These are phyloP conservation scores for Trichoderma guizhouense DNA, from an alignment of 2,329 filamentous ascomycete genomes.

Conservation along the genomic window DNA sequence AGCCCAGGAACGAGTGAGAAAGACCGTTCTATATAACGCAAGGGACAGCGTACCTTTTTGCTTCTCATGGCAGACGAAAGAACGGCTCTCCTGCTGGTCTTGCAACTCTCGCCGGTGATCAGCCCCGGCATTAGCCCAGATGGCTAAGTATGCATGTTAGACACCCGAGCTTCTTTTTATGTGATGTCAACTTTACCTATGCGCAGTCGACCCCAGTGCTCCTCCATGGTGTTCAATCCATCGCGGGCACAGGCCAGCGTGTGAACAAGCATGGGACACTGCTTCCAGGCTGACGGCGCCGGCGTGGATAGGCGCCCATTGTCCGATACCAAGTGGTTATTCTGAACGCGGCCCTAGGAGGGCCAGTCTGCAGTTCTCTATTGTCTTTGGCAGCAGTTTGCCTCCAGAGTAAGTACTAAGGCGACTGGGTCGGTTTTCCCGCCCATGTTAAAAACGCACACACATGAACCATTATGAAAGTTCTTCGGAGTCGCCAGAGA, in stretches of 20 bases:
- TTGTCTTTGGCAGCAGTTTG: neutral
- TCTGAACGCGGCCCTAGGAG: neutral
- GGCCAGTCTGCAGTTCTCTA: neutral
- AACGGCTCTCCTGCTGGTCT: neutral
- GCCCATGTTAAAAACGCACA: neutral
- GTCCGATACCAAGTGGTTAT: neutral
- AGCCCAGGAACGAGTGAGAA: neutral
- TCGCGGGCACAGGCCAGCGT: constrained; percentile 5
- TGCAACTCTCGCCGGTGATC: neutral
- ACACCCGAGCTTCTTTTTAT: neutral
- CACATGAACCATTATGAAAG: neutral
- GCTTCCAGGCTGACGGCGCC: neutral
- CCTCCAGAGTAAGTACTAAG: too few species aligned
- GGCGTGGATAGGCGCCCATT: constrained; percentile 5
- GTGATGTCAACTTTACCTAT: neutral
- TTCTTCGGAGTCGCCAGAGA: neutral
- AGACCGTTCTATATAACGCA: neutral
- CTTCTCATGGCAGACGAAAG: neutral
- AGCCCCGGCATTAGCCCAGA: constrained; percentile 2
- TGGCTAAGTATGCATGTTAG: constrained; percentile 12
- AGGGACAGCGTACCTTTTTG: neutral
- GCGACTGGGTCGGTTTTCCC: neutral
- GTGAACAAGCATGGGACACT: neutral
- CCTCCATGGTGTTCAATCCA: neutral
- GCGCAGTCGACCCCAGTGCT: neutral